Conservation (phyloP, 441 rosid genomes). For the Syzygium syzygioides region DNA sequence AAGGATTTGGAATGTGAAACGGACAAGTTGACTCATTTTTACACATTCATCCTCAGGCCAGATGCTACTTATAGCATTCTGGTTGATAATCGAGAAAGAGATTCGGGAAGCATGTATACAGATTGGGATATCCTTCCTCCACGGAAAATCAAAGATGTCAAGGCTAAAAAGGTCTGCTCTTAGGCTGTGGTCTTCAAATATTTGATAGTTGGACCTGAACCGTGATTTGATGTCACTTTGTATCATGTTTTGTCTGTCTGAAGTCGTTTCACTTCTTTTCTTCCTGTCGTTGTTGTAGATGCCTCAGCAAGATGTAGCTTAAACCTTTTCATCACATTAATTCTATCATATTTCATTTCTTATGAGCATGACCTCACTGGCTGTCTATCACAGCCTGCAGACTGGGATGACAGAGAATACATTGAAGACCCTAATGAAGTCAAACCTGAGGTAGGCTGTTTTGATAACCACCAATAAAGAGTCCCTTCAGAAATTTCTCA, state of each 20-base stretch:
- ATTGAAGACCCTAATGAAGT: constrained; percentile 75
- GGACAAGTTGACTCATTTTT: constrained; percentile 87
- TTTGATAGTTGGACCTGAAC: neutral
- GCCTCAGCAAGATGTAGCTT: neutral
- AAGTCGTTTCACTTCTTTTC: neutral
- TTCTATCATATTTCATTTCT: neutral
- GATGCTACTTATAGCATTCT: constrained; percentile 82
- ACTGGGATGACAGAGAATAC: constrained; percentile 94
- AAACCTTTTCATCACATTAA: neutral
- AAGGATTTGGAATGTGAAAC: constrained; percentile 92
- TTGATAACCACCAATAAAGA: neutral
- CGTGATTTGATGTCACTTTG: neutral
- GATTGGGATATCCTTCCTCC: constrained; percentile 99
- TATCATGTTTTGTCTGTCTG: neutral
- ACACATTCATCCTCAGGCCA: constrained; percentile 90
- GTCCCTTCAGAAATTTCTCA: neutral
- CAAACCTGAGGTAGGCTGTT: constrained; percentile 64
- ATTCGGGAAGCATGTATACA: constrained; percentile 84
- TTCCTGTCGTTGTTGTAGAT: neutral
- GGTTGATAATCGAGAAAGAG: constrained; percentile 87
- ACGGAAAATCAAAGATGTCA: constrained; percentile 52
- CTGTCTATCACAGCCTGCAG: constrained; percentile 55
- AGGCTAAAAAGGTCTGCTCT: constrained; percentile 64
- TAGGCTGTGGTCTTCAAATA: neutral
- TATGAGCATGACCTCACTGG: neutral